Conservation (phyloP, 2,329 filamentous ascomycete genomes). For the Alternaria hordeiaustralica region DNA sequence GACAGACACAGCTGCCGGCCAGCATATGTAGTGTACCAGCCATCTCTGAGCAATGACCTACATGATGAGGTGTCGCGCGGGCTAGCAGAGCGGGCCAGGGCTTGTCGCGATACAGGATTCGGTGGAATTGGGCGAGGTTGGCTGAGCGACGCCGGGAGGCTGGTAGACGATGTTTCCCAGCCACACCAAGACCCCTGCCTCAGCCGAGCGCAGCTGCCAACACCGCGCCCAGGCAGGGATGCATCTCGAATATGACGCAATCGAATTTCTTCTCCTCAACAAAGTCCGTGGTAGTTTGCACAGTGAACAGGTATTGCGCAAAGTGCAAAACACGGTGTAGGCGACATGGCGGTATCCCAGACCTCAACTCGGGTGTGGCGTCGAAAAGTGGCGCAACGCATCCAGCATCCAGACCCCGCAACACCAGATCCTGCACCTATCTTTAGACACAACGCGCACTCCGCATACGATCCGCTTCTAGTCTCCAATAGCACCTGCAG, state of each 20-base stretch:
- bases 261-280: background rate
- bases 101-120: conserved; percentile 35
- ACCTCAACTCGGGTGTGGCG: background rate
- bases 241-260: conserved; percentile 10
- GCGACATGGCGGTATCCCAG: background rate
- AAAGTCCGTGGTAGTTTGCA: background rate
- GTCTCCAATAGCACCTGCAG: conserved; percentile 25
- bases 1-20: conserved; percentile 17
- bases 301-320: background rate
- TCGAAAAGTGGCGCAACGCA: background rate
- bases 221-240: conserved; percentile 6
- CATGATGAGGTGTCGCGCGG: conserved; percentile 30
- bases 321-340: background rate
- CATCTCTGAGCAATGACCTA: conserved; percentile 39
- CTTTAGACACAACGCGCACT: background rate
- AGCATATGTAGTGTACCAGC: conserved; percentile 43
- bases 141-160: conserved; percentile 31
- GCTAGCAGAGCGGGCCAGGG: conserved; percentile 26
- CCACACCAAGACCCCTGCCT: conserved; percentile 26
- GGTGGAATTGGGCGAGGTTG: conserved; percentile 44
- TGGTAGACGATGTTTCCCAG: conserved; percentile 31
- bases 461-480: background rate
- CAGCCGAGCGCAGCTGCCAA: conserved; percentile 13
- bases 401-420: background rate
- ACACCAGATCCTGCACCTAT: background rate